Percentiles rank a stretch among this genome's conserved stretches.
Evolutionary conservation across 495 filamentous ascomycete genomes (phyloP).

Genomic region (Neurospora sp.): DNA sequence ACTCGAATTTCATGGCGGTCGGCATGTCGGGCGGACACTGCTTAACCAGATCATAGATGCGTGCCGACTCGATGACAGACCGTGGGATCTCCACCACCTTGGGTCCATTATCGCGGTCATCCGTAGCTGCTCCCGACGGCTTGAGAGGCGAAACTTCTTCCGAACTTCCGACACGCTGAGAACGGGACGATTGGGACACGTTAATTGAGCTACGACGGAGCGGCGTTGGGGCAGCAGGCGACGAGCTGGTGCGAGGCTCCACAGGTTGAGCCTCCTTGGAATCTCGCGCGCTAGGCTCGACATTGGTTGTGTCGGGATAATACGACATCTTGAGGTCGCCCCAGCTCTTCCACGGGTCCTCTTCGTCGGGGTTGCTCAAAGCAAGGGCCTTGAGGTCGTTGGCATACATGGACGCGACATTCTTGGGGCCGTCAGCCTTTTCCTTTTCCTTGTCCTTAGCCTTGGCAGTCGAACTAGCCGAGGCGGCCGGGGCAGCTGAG

Average conservation of each 20-base stretch:
- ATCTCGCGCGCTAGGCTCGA: constrained; percentile 1
- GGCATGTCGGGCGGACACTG: constrained; percentile 57
- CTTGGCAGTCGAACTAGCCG: constrained; percentile 14
- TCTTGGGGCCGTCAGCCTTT: constrained; percentile 37
- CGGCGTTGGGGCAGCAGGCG: constrained; percentile 35
- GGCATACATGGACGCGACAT: constrained; percentile 50
- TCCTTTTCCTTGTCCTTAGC: constrained; percentile 30
- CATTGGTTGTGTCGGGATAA: constrained; percentile 25
- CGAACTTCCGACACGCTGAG: constrained; percentile 17
- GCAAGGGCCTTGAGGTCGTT: constrained; percentile 69
- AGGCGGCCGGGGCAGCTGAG: constrained; percentile 12
- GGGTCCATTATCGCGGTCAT: constrained; percentile 40
- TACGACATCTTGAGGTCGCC: constrained; percentile 39
- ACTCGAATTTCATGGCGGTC: constrained; percentile 65
- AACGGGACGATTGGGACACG: constrained; percentile 27
- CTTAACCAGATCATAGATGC: constrained; percentile 58
- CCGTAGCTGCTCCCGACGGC: constrained; percentile 28
- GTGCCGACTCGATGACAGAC: constrained; percentile 47
- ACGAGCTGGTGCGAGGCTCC: constrained; percentile 11
- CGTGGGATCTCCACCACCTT: constrained; percentile 65
- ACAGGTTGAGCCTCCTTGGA: background rate
- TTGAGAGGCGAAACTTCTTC: constrained; percentile 25
- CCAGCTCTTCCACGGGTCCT: constrained; percentile 38
- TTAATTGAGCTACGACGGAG: constrained; percentile 37
- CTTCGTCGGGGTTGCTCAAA: constrained; percentile 32